Evolutionary conservation across 73 alveolate genomes (phyloP).

Genomic region (Paramecium octaurelia): DNA sequence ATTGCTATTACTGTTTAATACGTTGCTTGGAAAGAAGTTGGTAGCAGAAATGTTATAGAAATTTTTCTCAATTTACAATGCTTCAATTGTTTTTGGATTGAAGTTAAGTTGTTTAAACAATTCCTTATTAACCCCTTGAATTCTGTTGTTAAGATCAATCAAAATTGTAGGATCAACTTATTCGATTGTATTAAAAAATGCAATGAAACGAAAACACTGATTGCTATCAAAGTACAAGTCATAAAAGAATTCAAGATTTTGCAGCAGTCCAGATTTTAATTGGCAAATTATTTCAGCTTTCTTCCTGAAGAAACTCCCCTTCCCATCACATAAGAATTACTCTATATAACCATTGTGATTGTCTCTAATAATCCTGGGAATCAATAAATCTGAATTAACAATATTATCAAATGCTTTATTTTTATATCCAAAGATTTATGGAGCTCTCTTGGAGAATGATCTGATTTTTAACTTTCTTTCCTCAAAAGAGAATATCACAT

Average conservation of each 20-base stretch:
- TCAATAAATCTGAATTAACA: not conserved
- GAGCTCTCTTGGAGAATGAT: not conserved
- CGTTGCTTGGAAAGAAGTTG: not conserved
- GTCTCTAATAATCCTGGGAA: not conserved
- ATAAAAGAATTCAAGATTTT: not conserved
- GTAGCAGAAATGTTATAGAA: not conserved
- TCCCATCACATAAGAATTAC: not conserved
- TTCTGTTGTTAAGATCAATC: not conserved
- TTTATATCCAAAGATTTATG: not conserved
- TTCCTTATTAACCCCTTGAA: not conserved
- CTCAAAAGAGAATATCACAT: not conserved
- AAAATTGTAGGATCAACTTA: not conserved
- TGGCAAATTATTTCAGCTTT: not conserved
- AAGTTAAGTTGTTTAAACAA: not conserved
- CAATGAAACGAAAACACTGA: not conserved
- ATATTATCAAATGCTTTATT: not conserved
- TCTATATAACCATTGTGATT: not conserved
- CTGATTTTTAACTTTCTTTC: not conserved
- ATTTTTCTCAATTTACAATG: not conserved
- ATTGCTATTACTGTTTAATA: not conserved
- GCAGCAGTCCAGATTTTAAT: not conserved
- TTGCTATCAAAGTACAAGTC: not conserved
- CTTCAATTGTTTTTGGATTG: not conserved
- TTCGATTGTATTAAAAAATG: not conserved
- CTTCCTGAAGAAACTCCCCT: not conserved